phyloP scores from a whole-genome alignment of 495 filamentous ascomycete genomes.

The Zalerion maritima region DNA sequence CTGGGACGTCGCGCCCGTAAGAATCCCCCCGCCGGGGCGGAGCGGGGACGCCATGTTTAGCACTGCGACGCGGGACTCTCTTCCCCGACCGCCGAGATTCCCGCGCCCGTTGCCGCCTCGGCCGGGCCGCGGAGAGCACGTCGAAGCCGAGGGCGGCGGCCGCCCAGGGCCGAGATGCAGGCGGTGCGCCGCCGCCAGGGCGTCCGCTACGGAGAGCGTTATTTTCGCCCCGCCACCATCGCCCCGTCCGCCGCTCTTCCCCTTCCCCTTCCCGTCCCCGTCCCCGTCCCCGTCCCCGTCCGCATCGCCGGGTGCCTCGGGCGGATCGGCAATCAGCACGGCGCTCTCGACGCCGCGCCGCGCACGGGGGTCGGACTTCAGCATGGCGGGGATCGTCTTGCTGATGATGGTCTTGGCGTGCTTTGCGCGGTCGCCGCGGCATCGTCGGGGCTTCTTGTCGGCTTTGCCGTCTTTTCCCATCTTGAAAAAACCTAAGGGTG shows the following conservation, averaged over 20 bases:
- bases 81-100: no score
- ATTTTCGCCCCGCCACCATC: conserved; percentile 15
- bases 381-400: conserved; percentile 33
- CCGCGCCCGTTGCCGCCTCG: no score
- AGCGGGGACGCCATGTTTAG: conserved; percentile 50
- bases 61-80: conserved; percentile 24
- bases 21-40: conserved; percentile 42
- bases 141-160: no score
- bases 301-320: conserved; percentile 7
- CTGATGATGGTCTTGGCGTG: conserved; percentile 36
- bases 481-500: no score
- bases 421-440: conserved; percentile 34
- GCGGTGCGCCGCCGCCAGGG: conserved; percentile 27
- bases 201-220: conserved; percentile 27
- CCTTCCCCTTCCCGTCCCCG: no score
- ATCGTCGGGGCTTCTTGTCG: no score
- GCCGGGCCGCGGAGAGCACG: no score
- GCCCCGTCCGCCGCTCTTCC: neutral
- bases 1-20: conserved; percentile 41
- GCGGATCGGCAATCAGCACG: conserved; percentile 32
- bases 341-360: conserved; percentile 30
- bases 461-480: no score
- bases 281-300: no score
- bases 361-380: conserved; percentile 32
- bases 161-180: no score